These are phyloP conservation scores for Simmondsia chinensis DNA, from an alignment of 148 eudicot species.

Conservation along the genomic window DNA sequence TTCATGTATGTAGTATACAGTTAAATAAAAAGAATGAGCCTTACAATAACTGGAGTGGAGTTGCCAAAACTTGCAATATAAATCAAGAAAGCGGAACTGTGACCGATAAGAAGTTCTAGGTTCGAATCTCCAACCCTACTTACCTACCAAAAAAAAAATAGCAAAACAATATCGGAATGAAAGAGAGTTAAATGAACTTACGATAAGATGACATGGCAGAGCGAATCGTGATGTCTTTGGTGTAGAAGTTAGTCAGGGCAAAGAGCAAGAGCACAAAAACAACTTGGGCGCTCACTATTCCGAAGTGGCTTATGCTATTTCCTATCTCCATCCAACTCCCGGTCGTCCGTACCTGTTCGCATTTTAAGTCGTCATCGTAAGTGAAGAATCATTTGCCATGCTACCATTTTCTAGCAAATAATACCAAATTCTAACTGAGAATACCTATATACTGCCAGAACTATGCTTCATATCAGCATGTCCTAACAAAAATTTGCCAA, in stretches of 20 bases:
- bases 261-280: slow-evolving; percentile 86
- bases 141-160: no score
- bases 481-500: no score
- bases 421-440: no score
- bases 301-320: slow-evolving; percentile 97
- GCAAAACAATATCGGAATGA: neutral
- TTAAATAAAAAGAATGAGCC: no score
- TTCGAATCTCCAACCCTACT: no score
- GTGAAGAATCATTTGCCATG: neutral
- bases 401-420: neutral
- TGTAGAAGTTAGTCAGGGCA: slow-evolving; percentile 75
- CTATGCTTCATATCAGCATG: no score
- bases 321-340: slow-evolving; percentile 99
- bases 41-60: no score
- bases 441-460: no score
- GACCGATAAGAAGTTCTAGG: no score
- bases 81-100: no score
- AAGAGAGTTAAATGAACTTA: slow-evolving; percentile 31
- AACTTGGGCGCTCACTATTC: slow-evolving; percentile 96
- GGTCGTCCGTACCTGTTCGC: slow-evolving; percentile 65
- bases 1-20: no score
- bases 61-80: no score
- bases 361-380: neutral
- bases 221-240: slow-evolving; percentile 64
- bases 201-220: slow-evolving; percentile 32